phyloP scores from a whole-genome alignment of 129 eudicot genomes.

The Rutidosis leptorrhynchoides region DNA sequence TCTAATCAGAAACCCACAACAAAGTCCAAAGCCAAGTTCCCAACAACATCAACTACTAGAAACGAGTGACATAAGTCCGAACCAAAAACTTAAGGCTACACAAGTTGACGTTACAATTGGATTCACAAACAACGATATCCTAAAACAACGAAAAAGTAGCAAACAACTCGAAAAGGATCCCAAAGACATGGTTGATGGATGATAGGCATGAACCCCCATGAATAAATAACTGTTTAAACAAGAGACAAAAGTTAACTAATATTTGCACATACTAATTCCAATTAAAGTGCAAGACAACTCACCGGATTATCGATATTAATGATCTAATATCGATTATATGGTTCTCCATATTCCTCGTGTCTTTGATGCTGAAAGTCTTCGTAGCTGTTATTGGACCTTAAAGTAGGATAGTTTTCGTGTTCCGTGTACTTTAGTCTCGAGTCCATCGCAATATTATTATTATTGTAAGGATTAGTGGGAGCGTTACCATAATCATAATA shows the following conservation, averaged over 20 bases:
- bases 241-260: conserved; percentile 8
- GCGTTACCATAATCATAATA: conserved; percentile 50
- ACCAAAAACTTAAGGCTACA: not conserved
- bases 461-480: conserved; percentile 40
- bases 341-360: conserved; percentile 52
- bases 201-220: not conserved
- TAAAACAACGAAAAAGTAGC: not conserved
- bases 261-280: conserved; percentile 14
- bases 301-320: conserved; percentile 39
- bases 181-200: not conserved
- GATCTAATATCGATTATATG: conserved; percentile 67
- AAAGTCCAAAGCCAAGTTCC: not conserved
- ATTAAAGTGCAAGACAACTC: conserved; percentile 44
- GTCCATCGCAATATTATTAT: conserved; percentile 45
- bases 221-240: not conserved
- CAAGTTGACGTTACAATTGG: not conserved
- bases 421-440: conserved; percentile 61
- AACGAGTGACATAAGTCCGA: too few species aligned
- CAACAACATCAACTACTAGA: not conserved
- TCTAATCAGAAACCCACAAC: not conserved
- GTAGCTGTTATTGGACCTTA: conserved; percentile 51
- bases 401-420: conserved; percentile 49
- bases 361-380: conserved; percentile 67
- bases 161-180: not conserved
- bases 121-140: not conserved